Conservation (phyloP, 345 rosid genomes). For the Barbarea vulgaris region DNA sequence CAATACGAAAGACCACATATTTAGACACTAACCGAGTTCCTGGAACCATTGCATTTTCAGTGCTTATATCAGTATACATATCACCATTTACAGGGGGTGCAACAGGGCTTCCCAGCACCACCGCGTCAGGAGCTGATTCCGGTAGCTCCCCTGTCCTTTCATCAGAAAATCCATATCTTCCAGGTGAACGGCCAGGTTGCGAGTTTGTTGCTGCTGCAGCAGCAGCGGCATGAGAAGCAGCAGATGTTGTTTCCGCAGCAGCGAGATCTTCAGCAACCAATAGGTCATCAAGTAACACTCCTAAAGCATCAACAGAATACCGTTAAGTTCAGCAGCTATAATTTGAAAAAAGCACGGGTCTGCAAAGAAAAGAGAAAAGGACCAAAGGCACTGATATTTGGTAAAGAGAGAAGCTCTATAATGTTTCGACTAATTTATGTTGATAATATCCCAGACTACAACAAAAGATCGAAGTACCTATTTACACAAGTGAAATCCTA, state of each 20-base stretch:
- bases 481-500: background rate
- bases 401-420: background rate
- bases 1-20: background rate
- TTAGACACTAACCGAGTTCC: constrained; percentile 65
- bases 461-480: constrained; percentile 14
- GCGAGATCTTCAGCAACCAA: constrained; percentile 97
- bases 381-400: background rate
- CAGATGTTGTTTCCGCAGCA: constrained; percentile 87
- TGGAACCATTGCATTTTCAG: constrained; percentile 83
- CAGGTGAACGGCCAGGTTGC: constrained; percentile 61
- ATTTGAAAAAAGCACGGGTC: background rate
- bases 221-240: constrained; percentile 95
- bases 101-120: constrained; percentile 90
- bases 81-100: constrained; percentile 96
- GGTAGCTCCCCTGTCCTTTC: constrained; percentile 78
- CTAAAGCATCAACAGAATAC: constrained; percentile 46
- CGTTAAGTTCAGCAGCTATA: constrained; percentile 10
- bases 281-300: constrained; percentile 96
- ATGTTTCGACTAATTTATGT: background rate
- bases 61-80: constrained; percentile 89
- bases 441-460: background rate
- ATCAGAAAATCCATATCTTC: constrained; percentile 80
- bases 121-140: constrained; percentile 72
- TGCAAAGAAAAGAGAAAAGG: constrained; percentile 19
- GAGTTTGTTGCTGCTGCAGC: constrained; percentile 79